Conservation (phyloP, 2,329 filamentous ascomycete genomes). For the Dryadomyces sulphureus region DNA sequence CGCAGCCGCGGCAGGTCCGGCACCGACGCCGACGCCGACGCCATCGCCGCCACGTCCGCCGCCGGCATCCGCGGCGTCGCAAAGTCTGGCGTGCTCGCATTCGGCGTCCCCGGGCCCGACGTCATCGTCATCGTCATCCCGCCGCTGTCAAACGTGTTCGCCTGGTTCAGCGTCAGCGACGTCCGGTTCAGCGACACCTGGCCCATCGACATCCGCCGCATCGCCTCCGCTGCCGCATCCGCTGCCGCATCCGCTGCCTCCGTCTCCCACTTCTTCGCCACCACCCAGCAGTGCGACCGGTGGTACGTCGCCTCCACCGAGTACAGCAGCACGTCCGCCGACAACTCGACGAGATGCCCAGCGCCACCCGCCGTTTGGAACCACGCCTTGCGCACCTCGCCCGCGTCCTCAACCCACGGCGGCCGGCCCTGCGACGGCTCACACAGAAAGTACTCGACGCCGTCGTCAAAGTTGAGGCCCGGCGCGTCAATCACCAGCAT, state of each 20-base stretch:
- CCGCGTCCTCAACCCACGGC: constrained; percentile 57
- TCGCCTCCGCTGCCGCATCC: constrained; percentile 3
- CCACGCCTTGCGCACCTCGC: constrained; percentile 53
- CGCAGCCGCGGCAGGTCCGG: neutral
- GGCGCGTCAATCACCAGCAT: constrained; percentile 66
- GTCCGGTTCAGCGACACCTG: no score
- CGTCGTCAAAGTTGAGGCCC: constrained; percentile 50
- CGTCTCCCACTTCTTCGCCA: constrained; percentile 30
- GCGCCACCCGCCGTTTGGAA: constrained; percentile 54
- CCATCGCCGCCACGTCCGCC: constrained; percentile 2
- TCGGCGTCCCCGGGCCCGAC: no score
- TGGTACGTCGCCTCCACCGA: constrained; percentile 47
- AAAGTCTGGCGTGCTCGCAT: no score
- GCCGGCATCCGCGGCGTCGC: neutral
- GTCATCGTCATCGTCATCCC: no score
- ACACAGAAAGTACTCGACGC: constrained; percentile 71
- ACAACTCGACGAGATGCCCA: constrained; percentile 40
- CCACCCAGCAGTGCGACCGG: constrained; percentile 41
- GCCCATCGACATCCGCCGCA: neutral
- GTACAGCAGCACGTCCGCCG: constrained; percentile 44
- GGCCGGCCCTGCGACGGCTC: constrained; percentile 56
- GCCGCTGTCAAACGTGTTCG: no score
- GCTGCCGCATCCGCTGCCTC: neutral
- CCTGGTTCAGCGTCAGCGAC: no score
- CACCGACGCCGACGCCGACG: neutral